These are phyloP conservation scores for Perkinsus marinus DNA, from an alignment of 169 alveolate genomes.

Conservation along the genomic window DNA sequence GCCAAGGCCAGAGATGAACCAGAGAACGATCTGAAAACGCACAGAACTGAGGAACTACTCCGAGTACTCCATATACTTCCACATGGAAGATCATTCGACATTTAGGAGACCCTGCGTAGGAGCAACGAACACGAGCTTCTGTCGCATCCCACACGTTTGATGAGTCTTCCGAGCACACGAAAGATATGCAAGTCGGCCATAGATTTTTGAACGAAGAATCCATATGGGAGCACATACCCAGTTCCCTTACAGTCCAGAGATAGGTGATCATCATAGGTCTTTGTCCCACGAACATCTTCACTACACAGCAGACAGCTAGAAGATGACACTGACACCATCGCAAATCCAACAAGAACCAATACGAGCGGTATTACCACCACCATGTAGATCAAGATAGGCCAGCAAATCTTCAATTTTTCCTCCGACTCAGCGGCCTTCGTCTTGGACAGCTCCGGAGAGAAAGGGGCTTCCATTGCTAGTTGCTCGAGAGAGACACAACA, in stretches of 20 bases:
- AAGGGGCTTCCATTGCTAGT: not conserved
- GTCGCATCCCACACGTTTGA: too few relatives aligned
- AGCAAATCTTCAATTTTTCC: not conserved
- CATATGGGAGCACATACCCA: not conserved
- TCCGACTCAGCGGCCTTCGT: not conserved
- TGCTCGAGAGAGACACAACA: not conserved
- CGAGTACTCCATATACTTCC: too few relatives aligned
- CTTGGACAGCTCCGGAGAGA: not conserved
- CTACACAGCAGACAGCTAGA: not conserved
- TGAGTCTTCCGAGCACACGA: too few relatives aligned
- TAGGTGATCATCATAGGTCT: not conserved
- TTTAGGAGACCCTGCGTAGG: too few relatives aligned
- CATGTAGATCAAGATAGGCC: not conserved
- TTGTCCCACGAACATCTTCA: not conserved
- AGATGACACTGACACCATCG: not conserved
- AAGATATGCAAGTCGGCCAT: too few relatives aligned
- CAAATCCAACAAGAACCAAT: not conserved
- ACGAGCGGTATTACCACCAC: not conserved
- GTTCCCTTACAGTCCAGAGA: not conserved
- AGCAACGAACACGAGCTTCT: too few relatives aligned
- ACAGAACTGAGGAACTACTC: too few relatives aligned
- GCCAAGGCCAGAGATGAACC: conserved; percentile 52
- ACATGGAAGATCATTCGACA: too few relatives aligned
- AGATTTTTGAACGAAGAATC: too few relatives aligned
- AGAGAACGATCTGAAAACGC: conserved; percentile 23